phyloP scores from a whole-genome alignment of 192 early-diverging fungal genomes.

The Hyaloraphidium curvatum region DNA sequence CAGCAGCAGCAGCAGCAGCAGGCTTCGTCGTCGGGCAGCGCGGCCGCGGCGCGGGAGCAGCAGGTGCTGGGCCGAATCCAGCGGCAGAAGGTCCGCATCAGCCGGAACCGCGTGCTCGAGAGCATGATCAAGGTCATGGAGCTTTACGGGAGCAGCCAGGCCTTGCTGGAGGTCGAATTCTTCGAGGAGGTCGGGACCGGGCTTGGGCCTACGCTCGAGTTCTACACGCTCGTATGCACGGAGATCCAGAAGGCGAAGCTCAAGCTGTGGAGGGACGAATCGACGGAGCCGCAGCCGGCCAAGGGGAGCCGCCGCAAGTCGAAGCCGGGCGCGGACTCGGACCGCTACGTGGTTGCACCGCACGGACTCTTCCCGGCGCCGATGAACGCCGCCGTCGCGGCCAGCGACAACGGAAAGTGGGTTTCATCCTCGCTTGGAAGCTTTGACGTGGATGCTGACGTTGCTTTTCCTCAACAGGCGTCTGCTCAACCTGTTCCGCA shows the following conservation, averaged over 20 bases:
- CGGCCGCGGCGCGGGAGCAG: too few species aligned
- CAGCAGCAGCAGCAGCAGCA: conserved; percentile 16
- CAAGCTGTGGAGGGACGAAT: conserved; percentile 56
- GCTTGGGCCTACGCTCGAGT: conserved; percentile 78
- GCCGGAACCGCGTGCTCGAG: conserved; percentile 53
- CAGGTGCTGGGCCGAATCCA: conserved; percentile 47
- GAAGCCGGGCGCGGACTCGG: neutral
- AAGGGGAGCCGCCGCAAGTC: too few species aligned
- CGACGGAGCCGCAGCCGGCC: too few species aligned
- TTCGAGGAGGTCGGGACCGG: conserved; percentile 85
- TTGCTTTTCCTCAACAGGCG: conserved; percentile 16
- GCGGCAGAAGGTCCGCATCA: conserved; percentile 77
- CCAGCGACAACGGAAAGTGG: conserved; percentile 17
- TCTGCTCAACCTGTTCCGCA: conserved; percentile 40
- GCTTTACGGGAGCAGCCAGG: conserved; percentile 42
- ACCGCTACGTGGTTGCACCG: conserved; percentile 22
- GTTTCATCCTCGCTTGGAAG: neutral
- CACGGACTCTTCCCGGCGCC: conserved; percentile 28
- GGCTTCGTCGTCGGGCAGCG: neutral
- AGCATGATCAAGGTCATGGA: conserved; percentile 74
- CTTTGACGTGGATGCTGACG: conserved; percentile 6
- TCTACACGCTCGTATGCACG: conserved; percentile 61
- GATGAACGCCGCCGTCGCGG: neutral
- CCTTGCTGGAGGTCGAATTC: conserved; percentile 81
- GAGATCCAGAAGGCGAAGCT: conserved; percentile 39